phyloP scores from a whole-genome alignment of 805 yeast species.

The Candida montana region DNA sequence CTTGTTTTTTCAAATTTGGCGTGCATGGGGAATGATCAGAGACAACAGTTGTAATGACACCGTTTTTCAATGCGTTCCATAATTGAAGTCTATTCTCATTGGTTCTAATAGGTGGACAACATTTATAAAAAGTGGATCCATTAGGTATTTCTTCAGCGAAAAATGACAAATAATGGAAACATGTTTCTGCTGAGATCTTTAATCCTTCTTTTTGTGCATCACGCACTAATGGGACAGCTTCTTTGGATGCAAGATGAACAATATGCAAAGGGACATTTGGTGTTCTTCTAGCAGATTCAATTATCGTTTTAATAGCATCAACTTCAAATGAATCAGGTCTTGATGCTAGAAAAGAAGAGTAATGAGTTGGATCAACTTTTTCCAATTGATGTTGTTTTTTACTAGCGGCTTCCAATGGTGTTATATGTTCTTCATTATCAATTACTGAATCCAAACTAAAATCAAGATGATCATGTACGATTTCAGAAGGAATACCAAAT shows the following conservation, averaged over 20 bases:
- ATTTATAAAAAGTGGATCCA: conserved; percentile 79
- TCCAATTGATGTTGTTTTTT: conserved; percentile 35
- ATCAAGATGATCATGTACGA: conserved; percentile 24
- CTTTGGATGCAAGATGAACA: conserved; percentile 84
- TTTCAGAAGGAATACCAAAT: conserved; percentile 36
- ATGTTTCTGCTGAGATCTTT: conserved; percentile 83
- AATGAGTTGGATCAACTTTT: conserved; percentile 23
- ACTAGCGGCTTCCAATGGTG: conserved; percentile 42
- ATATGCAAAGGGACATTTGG: conserved; percentile 74
- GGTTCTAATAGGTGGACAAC: conserved; percentile 91
- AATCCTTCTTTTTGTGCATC: conserved; percentile 55
- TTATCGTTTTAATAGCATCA: conserved; percentile 71
- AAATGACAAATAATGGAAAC: conserved; percentile 84
- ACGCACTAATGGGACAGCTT: conserved; percentile 69
- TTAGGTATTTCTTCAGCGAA: conserved; percentile 73
- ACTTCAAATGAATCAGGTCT: conserved; percentile 88
- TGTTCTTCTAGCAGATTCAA: conserved; percentile 49
- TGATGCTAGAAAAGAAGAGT: conserved; percentile 42
- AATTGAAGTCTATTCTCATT: conserved; percentile 63
- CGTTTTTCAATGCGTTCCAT: conserved; percentile 71
- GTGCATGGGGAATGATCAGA: conserved; percentile 97
- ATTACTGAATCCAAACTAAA: conserved; percentile 9
- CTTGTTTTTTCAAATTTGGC: conserved; percentile 78
- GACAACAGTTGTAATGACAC: conserved; percentile 75
- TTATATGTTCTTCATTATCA: neutral